These are phyloP conservation scores for Mesotaenium endlicherianum DNA, from an alignment of 139 green algal species.

Conservation along the genomic window DNA sequence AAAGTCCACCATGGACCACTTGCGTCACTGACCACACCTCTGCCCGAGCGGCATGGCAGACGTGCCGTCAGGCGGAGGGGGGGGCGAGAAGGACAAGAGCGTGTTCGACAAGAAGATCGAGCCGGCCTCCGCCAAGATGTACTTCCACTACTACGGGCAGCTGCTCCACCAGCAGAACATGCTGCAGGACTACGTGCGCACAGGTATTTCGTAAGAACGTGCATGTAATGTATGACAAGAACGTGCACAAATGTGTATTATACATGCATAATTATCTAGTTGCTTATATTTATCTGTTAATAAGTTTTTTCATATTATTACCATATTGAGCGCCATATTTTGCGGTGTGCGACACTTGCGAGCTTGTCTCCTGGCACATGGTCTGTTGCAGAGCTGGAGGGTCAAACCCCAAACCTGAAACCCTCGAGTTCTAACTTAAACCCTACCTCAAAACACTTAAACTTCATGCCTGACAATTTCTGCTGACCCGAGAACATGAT, in stretches of 20 bases:
- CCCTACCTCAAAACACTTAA: no score
- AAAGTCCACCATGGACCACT: neutral
- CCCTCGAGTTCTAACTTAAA: no score
- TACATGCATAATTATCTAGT: neutral
- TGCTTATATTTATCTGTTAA: neutral
- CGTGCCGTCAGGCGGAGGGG: no score
- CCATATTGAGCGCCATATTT: neutral
- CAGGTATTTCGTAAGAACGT: conserved; percentile 13
- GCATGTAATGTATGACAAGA: neutral
- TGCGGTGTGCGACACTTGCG: neutral
- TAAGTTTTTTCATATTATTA: neutral
- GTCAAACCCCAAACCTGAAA: no score
- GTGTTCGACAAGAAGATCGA: conserved; percentile 67
- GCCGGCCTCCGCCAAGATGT: conserved; percentile 69
- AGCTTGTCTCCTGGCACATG: no score
- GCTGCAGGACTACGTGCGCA: conserved; percentile 65
- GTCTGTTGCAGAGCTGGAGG: no score
- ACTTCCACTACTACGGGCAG: conserved; percentile 79
- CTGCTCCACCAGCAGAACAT: conserved; percentile 94
- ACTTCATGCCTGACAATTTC: no score
- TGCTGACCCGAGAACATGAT: no score
- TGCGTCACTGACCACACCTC: neutral
- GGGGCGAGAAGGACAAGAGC: neutral
- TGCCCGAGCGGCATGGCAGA: neutral
- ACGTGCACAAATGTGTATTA: neutral